Evolutionary conservation across 2,329 filamentous ascomycete genomes (phyloP).

Genomic region (Teratosphaeria nubilosa): DNA sequence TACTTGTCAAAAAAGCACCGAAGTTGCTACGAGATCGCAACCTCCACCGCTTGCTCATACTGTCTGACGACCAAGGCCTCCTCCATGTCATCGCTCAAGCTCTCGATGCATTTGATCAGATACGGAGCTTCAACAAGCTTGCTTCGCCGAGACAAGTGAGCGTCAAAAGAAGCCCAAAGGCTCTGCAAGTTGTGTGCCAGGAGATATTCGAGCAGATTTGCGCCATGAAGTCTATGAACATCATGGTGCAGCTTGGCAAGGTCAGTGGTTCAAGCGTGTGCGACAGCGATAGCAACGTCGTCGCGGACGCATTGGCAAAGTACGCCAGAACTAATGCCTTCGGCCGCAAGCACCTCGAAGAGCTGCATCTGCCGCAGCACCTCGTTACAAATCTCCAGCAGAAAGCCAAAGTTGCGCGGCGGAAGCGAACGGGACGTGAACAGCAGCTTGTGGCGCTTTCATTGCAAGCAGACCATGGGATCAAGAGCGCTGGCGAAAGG

Average conservation of each 20-base stretch:
- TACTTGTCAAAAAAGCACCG: neutral
- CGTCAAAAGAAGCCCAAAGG: neutral
- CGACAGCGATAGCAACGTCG: neutral
- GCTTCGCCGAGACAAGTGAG: neutral
- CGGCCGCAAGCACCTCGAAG: neutral
- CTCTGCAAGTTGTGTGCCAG: neutral
- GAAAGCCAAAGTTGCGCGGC: neutral
- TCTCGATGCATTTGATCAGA: neutral
- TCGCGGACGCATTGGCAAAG: neutral
- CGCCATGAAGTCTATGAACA: neutral
- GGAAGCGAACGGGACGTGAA: neutral
- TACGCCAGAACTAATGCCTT: neutral
- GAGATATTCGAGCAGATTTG: neutral
- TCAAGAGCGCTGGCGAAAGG: neutral
- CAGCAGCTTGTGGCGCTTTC: neutral
- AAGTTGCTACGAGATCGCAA: neutral
- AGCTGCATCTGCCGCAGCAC: neutral
- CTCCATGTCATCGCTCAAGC: neutral
- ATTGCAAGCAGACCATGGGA: neutral
- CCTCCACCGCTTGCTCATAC: neutral
- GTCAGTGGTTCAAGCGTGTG: neutral
- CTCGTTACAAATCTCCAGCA: neutral
- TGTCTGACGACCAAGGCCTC: neutral
- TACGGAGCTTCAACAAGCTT: neutral
- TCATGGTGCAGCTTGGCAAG: neutral